Percentiles rank a stretch among this genome's conserved stretches.
These are phyloP conservation scores for Cardamine resedifolia DNA, from an alignment of 345 rosid species.

Conservation along the genomic window DNA sequence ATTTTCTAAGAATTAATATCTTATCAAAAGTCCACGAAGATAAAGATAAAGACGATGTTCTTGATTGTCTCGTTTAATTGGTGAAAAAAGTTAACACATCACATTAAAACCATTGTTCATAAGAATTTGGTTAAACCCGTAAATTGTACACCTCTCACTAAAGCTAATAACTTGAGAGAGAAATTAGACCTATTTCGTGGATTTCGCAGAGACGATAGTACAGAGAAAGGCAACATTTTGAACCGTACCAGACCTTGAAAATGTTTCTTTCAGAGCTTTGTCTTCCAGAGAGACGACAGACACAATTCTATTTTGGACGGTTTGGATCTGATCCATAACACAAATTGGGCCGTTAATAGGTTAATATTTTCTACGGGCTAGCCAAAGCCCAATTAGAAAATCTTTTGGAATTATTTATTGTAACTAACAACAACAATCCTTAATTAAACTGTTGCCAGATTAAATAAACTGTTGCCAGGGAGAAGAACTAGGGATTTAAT, in stretches of 20 bases:
- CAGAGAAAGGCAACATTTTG: neutral
- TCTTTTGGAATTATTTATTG: neutral
- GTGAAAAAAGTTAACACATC: no score
- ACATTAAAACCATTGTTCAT: no score
- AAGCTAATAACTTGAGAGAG: neutral
- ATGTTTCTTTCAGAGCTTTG: slow-evolving; percentile 22
- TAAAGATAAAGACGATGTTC: no score
- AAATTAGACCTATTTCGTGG: neutral
- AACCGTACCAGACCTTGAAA: slow-evolving; percentile 20
- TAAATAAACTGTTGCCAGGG: no score
- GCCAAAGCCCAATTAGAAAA: neutral
- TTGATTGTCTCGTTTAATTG: no score
- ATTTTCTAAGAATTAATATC: no score
- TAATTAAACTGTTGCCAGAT: no score
- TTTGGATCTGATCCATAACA: neutral
- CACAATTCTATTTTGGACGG: slow-evolving; percentile 17
- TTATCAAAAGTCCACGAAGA: no score
- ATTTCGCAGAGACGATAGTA: neutral
- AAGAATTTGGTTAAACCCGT: no score
- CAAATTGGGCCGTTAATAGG: slow-evolving; percentile 8
- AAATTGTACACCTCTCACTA: neutral
- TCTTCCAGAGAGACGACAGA: neutral
- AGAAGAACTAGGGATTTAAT: no score
- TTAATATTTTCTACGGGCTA: neutral
- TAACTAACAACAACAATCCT: no score